Percentiles rank a stretch among this genome's conserved stretches.
These are phyloP conservation scores for Backusella sp. DNA, from an alignment of 192 early-diverging fungal genomes.

Conservation along the genomic window DNA sequence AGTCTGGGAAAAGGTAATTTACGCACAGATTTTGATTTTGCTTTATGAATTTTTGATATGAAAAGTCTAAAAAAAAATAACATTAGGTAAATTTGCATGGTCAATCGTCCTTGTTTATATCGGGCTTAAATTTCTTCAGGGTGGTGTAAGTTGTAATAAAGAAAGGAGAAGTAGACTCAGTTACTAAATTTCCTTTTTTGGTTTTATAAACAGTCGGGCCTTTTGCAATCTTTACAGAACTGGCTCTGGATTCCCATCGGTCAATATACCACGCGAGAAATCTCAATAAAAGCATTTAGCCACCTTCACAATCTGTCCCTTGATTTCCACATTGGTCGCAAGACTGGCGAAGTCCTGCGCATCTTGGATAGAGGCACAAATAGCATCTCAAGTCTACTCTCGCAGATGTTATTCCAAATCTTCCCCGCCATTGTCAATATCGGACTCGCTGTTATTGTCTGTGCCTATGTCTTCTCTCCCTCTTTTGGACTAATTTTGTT, in stretches of 20 bases:
- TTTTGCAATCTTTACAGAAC: constrained; percentile 78
- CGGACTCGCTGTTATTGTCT: constrained; percentile 74
- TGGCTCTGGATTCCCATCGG: constrained; percentile 92
- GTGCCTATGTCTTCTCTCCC: constrained; percentile 63
- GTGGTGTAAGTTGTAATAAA: constrained; percentile 47
- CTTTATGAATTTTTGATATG: not conserved
- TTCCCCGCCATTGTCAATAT: constrained; percentile 90
- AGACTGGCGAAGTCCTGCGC: constrained; percentile 92
- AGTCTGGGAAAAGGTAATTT: constrained; percentile 38
- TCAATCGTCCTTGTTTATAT: constrained; percentile 60
- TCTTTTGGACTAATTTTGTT: constrained; percentile 83
- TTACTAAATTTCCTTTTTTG: constrained; percentile 16
- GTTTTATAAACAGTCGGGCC: constrained; percentile 43
- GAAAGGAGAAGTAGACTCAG: not conserved
- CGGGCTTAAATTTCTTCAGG: constrained; percentile 71
- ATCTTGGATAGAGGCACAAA: constrained; percentile 83
- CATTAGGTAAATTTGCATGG: constrained; percentile 36
- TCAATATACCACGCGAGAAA: constrained; percentile 87
- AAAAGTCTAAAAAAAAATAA: not conserved
- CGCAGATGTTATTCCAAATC: constrained; percentile 87
- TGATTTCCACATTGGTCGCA: constrained; percentile 90
- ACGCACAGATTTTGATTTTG: not conserved
- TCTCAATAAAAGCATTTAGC: constrained; percentile 88
- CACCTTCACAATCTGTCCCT: constrained; percentile 90
- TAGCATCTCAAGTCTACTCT: constrained; percentile 73